Percentiles rank a stretch among this genome's conserved stretches.
Evolutionary conservation across 495 filamentous ascomycete genomes (phyloP).

Genomic region (Neurospora sp.): DNA sequence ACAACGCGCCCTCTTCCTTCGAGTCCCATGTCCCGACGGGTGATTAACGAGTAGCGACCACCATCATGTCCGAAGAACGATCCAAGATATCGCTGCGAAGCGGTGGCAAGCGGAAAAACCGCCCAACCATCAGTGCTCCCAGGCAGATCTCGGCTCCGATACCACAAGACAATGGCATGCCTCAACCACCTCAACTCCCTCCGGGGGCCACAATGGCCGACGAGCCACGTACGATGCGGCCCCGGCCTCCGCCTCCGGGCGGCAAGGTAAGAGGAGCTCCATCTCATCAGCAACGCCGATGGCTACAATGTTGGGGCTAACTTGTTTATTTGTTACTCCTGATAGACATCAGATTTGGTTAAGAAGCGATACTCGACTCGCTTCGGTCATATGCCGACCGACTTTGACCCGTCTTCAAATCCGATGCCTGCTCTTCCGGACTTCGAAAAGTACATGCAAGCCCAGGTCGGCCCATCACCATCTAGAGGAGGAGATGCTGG

Average conservation of each 20-base stretch:
- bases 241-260: constrained; percentile 31
- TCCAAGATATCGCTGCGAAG: constrained; percentile 80
- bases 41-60: not conserved
- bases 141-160: constrained; percentile 65
- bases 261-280: constrained; percentile 24
- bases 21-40: not conserved
- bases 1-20: not conserved
- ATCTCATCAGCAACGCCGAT: not conserved
- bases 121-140: constrained; percentile 73
- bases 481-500: constrained; percentile 38
- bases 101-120: constrained; percentile 61
- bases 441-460: constrained; percentile 43
- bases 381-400: constrained; percentile 62
- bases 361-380: constrained; percentile 89
- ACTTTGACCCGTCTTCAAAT: constrained; percentile 53
- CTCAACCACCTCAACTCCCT: constrained; percentile 25
- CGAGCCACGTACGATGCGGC: constrained; percentile 24
- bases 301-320: not conserved
- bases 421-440: constrained; percentile 56
- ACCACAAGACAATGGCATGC: constrained; percentile 26
- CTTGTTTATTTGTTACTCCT: not conserved
- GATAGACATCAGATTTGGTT: constrained; percentile 78
- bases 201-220: constrained; percentile 23
- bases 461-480: constrained; percentile 36
- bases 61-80: constrained; percentile 49